A percentile compares a stretch with the other conserved stretches of the same genome.
phyloP scores from a whole-genome alignment of 805 yeast genomes.

The Yamadazyma nakazawae region DNA sequence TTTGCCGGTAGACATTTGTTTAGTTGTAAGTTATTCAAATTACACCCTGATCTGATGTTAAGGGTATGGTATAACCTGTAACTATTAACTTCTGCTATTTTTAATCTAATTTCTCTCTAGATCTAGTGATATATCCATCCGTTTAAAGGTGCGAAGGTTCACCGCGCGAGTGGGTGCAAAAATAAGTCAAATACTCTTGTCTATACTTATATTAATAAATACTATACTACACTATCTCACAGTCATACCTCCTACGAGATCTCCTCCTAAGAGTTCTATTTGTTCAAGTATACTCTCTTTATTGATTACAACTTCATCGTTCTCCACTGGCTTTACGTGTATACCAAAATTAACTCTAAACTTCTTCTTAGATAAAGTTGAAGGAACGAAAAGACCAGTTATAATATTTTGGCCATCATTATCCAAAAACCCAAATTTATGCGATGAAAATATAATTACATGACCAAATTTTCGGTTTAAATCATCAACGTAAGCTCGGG shows the following conservation, averaged over 20 bases:
- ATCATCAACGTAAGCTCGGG: slow-evolving; percentile 56
- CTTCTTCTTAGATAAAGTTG: slow-evolving; percentile 53
- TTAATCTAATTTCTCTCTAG: not conserved
- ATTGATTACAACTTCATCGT: slow-evolving; percentile 57
- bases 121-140: not conserved
- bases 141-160: not conserved
- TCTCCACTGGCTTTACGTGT: slow-evolving; percentile 61
- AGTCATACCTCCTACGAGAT: slow-evolving; percentile 33
- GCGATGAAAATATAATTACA: slow-evolving; percentile 65
- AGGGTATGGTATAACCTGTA: not conserved
- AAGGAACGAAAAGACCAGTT: slow-evolving; percentile 79
- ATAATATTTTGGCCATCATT: slow-evolving; percentile 59
- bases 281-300: slow-evolving; percentile 72
- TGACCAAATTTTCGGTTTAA: slow-evolving; percentile 62
- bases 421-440: slow-evolving; percentile 51
- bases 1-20: not conserved
- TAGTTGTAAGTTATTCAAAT: too few relatives aligned
- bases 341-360: slow-evolving; percentile 79
- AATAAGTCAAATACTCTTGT: too few relatives aligned
- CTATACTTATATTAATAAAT: slow-evolving; percentile 1
- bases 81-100: not conserved
- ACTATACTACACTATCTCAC: slow-evolving; percentile 4
- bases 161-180: not conserved
- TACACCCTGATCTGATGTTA: not conserved
- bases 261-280: slow-evolving; percentile 67